phyloP scores from a whole-genome alignment of 192 early-diverging fungal genomes.

The Dissophora ornata region DNA sequence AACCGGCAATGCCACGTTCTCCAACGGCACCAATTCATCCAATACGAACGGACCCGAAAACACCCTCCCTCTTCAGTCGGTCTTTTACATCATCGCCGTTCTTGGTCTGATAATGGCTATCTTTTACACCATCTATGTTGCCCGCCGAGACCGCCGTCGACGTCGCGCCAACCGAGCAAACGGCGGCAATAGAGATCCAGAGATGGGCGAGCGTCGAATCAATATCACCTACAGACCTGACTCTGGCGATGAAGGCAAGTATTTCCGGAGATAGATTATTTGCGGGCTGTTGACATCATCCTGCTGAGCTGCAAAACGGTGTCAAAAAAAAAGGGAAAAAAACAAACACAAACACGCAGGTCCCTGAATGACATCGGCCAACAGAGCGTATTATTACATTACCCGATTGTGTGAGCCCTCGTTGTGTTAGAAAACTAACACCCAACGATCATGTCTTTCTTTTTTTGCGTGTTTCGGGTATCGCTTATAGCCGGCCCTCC shows the following conservation, averaged over 20 bases:
- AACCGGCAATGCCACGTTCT: not conserved
- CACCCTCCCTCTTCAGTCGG: constrained; percentile 10
- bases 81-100: constrained; percentile 36
- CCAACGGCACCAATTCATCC: too few relatives aligned
- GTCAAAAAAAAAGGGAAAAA: too few relatives aligned
- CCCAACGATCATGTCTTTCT: not conserved
- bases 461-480: not conserved
- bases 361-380: too few relatives aligned
- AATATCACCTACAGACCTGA: constrained; percentile 22
- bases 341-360: too few relatives aligned
- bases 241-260: constrained; percentile 28
- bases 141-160: constrained; percentile 32
- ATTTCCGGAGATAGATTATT: not conserved
- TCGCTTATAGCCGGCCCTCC: constrained; percentile 27
- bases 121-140: constrained; percentile 33
- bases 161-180: not conserved
- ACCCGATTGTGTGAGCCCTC: too few relatives aligned
- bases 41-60: too few relatives aligned
- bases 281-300: constrained; percentile 20
- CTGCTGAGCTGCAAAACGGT: too few relatives aligned
- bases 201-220: constrained; percentile 23
- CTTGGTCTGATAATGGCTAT: constrained; percentile 18
- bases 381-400: too few relatives aligned
- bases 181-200: constrained; percentile 5
- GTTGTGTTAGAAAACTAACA: not conserved